A percentile compares a stretch with the other conserved stretches of the same genome.
Conservation (phyloP, 768 basidiomycete species). For the Termitomyces eurrhizus region DNA sequence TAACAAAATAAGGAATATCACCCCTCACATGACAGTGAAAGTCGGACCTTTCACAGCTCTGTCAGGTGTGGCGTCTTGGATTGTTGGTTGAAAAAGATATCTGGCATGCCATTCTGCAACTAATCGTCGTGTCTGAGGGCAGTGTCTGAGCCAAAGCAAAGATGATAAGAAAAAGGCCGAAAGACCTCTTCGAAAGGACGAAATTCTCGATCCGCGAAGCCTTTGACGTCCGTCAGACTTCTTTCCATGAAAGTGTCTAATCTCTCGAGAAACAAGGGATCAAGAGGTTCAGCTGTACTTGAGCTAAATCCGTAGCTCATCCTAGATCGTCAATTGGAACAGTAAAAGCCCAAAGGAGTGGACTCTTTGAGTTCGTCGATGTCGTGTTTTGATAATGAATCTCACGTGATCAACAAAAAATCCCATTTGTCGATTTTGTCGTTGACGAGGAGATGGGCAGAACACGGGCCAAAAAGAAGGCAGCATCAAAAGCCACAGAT, state of each 20-base stretch:
- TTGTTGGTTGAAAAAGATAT: constrained; percentile 42
- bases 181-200: constrained; percentile 58
- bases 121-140: constrained; percentile 39
- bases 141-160: constrained; percentile 19
- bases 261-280: constrained; percentile 60
- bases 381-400: background rate
- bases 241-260: constrained; percentile 63
- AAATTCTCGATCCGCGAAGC: constrained; percentile 58
- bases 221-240: constrained; percentile 48
- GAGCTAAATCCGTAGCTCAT: constrained; percentile 33
- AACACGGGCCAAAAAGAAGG: constrained; percentile 47
- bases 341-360: background rate
- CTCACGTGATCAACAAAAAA: constrained; percentile 29
- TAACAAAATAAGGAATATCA: constrained; percentile 13
- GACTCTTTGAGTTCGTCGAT: background rate
- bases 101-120: constrained; percentile 65
- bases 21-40: constrained; percentile 7
- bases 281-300: constrained; percentile 28
- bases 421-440: constrained; percentile 8
- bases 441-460: constrained; percentile 44
- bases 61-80: constrained; percentile 9
- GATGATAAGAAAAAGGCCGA: constrained; percentile 18
- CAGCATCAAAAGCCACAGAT: constrained; percentile 29
- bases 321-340: background rate
- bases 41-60: constrained; percentile 19